Percentiles rank a stretch among this genome's conserved stretches.
Evolutionary conservation across 805 yeast genomes (phyloP).

Genomic region (Metschnikowia hibisci): DNA sequence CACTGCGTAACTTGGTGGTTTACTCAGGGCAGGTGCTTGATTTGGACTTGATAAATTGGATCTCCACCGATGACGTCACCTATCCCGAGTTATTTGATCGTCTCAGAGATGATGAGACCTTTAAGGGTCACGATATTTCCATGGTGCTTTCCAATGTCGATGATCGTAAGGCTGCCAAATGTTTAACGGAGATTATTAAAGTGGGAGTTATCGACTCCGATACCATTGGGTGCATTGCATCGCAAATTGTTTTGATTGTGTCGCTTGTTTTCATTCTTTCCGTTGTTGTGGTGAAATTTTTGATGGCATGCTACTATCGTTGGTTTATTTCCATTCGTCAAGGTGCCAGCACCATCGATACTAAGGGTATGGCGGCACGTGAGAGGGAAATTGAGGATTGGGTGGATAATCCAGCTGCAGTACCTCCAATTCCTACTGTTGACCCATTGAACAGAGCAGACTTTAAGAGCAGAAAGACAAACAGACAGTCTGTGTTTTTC

Average conservation of each 20-base stretch:
- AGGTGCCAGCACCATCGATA: slow-evolving; percentile 67
- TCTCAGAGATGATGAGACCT: slow-evolving; percentile 48
- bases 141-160: slow-evolving; percentile 60
- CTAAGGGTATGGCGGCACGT: slow-evolving; percentile 59
- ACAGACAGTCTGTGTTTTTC: slow-evolving; percentile 41
- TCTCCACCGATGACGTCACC: slow-evolving; percentile 60
- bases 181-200: slow-evolving; percentile 79
- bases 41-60: slow-evolving; percentile 71
- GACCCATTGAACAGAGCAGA: slow-evolving; percentile 52
- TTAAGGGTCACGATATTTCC: slow-evolving; percentile 81
- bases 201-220: slow-evolving; percentile 89
- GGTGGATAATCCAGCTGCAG: slow-evolving; percentile 54
- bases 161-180: slow-evolving; percentile 71
- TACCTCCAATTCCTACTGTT: slow-evolving; percentile 39
- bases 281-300: slow-evolving; percentile 71
- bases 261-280: slow-evolving; percentile 83
- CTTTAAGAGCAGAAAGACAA: slow-evolving; percentile 32
- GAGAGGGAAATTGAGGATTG: slow-evolving; percentile 74
- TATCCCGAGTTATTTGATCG: slow-evolving; percentile 72
- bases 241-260: slow-evolving; percentile 72
- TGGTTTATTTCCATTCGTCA: slow-evolving; percentile 68
- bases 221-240: slow-evolving; percentile 91
- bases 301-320: slow-evolving; percentile 83
- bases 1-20: slow-evolving; percentile 74
- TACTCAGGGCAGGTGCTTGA: slow-evolving; percentile 89